These are phyloP conservation scores for Botrytis fragariae DNA, from an alignment of 2,329 filamentous ascomycete species.

Conservation along the genomic window DNA sequence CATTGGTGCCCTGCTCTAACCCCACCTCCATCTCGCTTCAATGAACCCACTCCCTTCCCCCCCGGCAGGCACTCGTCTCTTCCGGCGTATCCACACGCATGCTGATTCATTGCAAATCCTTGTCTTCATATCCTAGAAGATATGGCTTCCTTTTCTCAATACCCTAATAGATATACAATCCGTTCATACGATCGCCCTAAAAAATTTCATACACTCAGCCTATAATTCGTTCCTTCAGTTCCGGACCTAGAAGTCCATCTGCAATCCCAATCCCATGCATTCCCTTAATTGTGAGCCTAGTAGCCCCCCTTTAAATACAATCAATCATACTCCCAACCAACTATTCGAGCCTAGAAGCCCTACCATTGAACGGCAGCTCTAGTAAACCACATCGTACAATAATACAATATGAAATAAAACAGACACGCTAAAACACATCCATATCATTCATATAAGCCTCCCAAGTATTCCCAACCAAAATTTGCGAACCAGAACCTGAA, in stretches of 20 bases:
- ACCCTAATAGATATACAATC: conserved; percentile 8
- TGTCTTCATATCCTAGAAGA: conserved; percentile 1
- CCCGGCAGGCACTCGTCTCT: conserved; percentile 5
- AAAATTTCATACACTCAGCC: background rate
- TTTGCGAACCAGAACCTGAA: conserved; percentile 11
- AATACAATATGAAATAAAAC: conserved; percentile 15
- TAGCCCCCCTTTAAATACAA: conserved; percentile 6
- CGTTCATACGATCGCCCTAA: background rate
- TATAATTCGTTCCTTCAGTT: background rate
- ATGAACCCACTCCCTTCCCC: background rate
- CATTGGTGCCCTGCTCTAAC: background rate
- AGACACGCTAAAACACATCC: conserved; percentile 10
- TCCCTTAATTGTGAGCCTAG: conserved; percentile 7
- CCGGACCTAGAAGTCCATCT: conserved; percentile 7
- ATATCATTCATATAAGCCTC: conserved; percentile 13
- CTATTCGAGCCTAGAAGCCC: conserved; percentile 13
- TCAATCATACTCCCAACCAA: background rate
- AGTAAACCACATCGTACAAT: conserved; percentile 7
- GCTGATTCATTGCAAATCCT: conserved; percentile 13
- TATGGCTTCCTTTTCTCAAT: background rate
- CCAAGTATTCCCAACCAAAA: conserved; percentile 12
- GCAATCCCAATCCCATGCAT: background rate
- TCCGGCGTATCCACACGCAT: conserved; percentile 14
- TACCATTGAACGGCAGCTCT: conserved; percentile 16
- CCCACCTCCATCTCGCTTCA: background rate